Evolutionary conservation across 1,284 basidiomycete species (phyloP), one percentile per base, ranked within the genome.

Genomic region (Ceratobasidium sp.): DNA sequence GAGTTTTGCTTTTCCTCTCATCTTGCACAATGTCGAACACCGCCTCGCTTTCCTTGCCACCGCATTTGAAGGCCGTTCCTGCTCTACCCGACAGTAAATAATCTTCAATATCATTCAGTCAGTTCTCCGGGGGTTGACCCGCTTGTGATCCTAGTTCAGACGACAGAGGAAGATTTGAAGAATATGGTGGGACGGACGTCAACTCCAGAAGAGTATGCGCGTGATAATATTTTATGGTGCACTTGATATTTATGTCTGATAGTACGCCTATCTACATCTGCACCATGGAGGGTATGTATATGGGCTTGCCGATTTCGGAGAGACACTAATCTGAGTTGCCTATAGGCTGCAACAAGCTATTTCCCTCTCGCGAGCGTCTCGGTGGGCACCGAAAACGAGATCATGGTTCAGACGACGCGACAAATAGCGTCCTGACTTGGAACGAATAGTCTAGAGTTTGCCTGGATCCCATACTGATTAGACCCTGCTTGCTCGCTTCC

Each of bases 331-430:
- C n/a, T n/a, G n/a, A n/a, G n/a, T n/a, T n/a, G 13, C n/a, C 38
- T 69, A 3, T 72, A 89, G 87, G 85, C 56, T 93, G 91, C 76
- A 83, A 84, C 76, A 85, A 89, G 42, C 80, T 93, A 45, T 91
- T 89, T 74, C 90, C 88, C 17, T 85, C 85, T 20, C 83, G 84
- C 45, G 89, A 91, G 22, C 83, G 87, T 5, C 78, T 92, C 0
- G 86, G 89, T 83, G 73, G 79, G 10, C 91, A 93, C 75, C 84
- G 90, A 58, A 89, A 86, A 75, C 85, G 87, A 56, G 90, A 91
- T 74, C 91, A 92, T 76, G 80, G 83, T 69, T 82, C 84, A 0
- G 84, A 86, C 22, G 85, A 87, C 60, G 55, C 57, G 42, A 80
- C 83, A 1, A 77, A 78, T 10, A 78, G 82, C 47, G 85, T 91